Conservation (phyloP, 768 basidiomycete genomes). For the Mrakia blollopis region DNA sequence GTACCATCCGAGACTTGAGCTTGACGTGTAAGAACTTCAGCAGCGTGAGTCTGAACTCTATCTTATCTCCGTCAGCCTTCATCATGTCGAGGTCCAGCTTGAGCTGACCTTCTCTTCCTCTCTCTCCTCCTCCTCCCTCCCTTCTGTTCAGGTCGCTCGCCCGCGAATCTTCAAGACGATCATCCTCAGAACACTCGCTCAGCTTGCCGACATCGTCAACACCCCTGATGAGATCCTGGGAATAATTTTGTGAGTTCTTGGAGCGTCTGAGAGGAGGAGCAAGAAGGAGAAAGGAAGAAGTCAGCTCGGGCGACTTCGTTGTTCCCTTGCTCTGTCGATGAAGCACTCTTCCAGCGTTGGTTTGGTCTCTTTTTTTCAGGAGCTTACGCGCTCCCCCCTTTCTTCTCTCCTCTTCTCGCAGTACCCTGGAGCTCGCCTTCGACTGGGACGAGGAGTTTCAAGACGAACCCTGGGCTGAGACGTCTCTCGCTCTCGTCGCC, state of each 20-base stretch:
- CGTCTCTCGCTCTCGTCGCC: not conserved
- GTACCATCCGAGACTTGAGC: not conserved
- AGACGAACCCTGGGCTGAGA: not conserved
- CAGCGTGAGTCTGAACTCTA: not conserved
- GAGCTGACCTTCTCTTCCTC: not conserved
- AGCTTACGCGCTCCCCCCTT: not conserved
- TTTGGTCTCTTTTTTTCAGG: not conserved
- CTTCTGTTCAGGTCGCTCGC: not conserved
- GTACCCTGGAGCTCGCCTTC: conserved; percentile 1
- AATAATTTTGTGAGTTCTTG: not conserved
- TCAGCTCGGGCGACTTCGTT: too few relatives aligned
- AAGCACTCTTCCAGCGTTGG: too few relatives aligned
- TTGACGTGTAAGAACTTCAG: not conserved
- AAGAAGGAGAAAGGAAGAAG: not conserved
- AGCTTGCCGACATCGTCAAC: not conserved
- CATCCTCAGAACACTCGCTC: not conserved
- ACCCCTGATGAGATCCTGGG: not conserved
- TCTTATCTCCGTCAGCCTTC: not conserved
- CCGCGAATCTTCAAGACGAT: conserved; percentile 1
- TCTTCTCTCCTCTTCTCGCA: not conserved
- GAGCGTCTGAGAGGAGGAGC: not conserved
- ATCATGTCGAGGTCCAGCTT: not conserved
- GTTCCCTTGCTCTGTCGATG: not conserved
- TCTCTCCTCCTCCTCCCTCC: not conserved
- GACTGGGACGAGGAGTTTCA: conserved; percentile 10